Evolutionary conservation across 768 basidiomycete genomes (phyloP).

Genomic region (Trametes punicea): DNA sequence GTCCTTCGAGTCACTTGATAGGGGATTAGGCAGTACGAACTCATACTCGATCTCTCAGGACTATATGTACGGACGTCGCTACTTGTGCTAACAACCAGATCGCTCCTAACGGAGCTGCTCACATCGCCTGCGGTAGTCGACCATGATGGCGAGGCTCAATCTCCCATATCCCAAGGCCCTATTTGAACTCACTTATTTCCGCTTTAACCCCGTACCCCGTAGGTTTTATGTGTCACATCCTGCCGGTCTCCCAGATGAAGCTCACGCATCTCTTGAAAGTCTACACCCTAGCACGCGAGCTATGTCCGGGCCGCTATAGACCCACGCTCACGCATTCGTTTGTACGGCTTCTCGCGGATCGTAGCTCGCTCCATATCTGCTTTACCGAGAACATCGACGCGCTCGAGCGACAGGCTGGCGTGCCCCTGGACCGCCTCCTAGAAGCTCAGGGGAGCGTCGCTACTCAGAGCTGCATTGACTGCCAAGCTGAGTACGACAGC

Average conservation of each 20-base stretch:
- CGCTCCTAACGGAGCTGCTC: background rate
- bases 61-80: conserved; percentile 26
- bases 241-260: background rate
- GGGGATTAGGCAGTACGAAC: no score
- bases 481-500: conserved; percentile 53
- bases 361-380: conserved; percentile 66
- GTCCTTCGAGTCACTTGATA: background rate
- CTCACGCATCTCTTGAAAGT: conserved; percentile 38
- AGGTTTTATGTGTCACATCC: conserved; percentile 23
- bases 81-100: background rate
- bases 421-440: conserved; percentile 69
- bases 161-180: conserved; percentile 92
- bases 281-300: conserved; percentile 87
- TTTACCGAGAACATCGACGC: conserved; percentile 95
- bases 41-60: conserved; percentile 18
- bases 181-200: conserved; percentile 88
- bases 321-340: conserved; percentile 92
- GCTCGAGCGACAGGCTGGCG: conserved; percentile 82
- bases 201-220: conserved; percentile 78
- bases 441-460: conserved; percentile 98
- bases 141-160: conserved; percentile 73
- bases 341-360: conserved; percentile 72
- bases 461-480: conserved; percentile 76
- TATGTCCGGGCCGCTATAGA: conserved; percentile 86
- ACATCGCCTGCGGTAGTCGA: conserved; percentile 29